Conservation (phyloP, 148 eudicot genomes). For the Vaccinium vitisidaea region DNA sequence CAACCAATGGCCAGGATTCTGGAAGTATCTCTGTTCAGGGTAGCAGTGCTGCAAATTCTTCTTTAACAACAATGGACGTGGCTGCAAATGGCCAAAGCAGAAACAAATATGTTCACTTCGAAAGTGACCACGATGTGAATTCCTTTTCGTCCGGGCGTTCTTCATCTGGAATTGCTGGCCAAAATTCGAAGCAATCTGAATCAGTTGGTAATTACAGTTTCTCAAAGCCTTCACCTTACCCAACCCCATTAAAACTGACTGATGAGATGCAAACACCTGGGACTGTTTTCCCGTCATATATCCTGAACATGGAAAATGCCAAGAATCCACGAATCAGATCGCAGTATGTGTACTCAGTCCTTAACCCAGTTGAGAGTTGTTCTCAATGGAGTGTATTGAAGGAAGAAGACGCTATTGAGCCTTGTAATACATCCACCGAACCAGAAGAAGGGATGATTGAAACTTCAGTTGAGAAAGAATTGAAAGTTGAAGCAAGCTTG, state of each 20-base stretch:
- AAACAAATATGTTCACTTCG: slow-evolving; percentile 43
- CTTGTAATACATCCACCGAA: slow-evolving; percentile 26
- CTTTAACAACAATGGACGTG: slow-evolving; percentile 17
- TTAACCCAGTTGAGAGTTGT: slow-evolving; percentile 45
- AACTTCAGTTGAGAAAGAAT: slow-evolving; percentile 32
- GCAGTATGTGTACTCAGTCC: slow-evolving; percentile 68
- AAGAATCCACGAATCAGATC: slow-evolving; percentile 65
- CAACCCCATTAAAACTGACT: slow-evolving; percentile 69
- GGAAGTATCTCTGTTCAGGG: slow-evolving; percentile 18
- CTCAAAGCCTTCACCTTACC: slow-evolving; percentile 61
- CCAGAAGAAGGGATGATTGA: slow-evolving; percentile 20
- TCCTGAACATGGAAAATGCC: slow-evolving; percentile 34
- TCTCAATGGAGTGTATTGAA: slow-evolving; percentile 32
- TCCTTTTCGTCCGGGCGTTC: slow-evolving; percentile 32
- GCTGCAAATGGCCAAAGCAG: slow-evolving; percentile 30
- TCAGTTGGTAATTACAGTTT: slow-evolving; percentile 28
- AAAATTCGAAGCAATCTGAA: slow-evolving; percentile 34
- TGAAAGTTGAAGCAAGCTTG: slow-evolving; percentile 46
- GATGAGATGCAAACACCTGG: slow-evolving; percentile 99
- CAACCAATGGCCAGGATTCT: slow-evolving; percentile 23
- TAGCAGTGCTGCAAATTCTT: slow-evolving; percentile 20
- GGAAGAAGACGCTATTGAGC: slow-evolving; percentile 29
- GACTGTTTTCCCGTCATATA: slow-evolving; percentile 65
- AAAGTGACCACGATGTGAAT: slow-evolving; percentile 29
- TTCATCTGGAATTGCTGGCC: slow-evolving; percentile 47